Evolutionary conservation across 768 basidiomycete species (phyloP).

Genomic region (Strobilomyces confusus): DNA sequence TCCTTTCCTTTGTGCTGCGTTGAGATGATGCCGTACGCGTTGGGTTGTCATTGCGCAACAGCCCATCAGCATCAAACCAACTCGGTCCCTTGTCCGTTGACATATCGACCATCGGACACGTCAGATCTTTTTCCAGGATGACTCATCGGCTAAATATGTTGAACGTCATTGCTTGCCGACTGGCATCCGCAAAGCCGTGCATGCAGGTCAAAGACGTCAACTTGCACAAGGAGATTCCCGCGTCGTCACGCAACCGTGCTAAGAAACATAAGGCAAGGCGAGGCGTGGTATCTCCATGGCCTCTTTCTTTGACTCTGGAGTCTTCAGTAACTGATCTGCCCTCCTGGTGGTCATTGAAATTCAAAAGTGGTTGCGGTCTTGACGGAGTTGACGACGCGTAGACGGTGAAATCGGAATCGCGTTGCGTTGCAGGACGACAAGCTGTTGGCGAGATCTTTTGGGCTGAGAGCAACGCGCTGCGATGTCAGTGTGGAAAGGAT

Average conservation of each 20-base stretch:
- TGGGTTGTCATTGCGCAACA: background rate
- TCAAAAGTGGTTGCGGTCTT: too few relatives aligned
- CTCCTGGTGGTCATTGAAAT: too few relatives aligned
- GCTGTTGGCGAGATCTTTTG: too few relatives aligned
- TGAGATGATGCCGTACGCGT: conserved; percentile 1
- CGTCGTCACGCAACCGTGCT: background rate
- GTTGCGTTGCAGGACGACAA: too few relatives aligned
- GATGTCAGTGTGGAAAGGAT: too few relatives aligned
- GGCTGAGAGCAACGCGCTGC: too few relatives aligned
- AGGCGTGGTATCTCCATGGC: background rate
- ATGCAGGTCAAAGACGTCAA: background rate
- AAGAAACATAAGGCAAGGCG: background rate
- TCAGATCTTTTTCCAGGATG: conserved; percentile 1
- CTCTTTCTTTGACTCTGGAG: background rate
- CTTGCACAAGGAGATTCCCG: background rate
- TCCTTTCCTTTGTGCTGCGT: background rate
- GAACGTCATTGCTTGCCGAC: conserved; percentile 1
- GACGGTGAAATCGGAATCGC: too few relatives aligned
- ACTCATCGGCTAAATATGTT: conserved; percentile 1
- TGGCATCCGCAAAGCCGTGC: background rate
- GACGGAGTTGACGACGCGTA: too few relatives aligned
- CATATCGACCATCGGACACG: conserved; percentile 3
- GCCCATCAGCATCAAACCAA: background rate
- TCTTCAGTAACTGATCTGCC: too few relatives aligned
- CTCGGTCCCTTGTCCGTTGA: conserved; percentile 4